These are phyloP conservation scores for Dactylellina cionopaga DNA, from an alignment of 2,329 filamentous ascomycete genomes.

Conservation along the genomic window DNA sequence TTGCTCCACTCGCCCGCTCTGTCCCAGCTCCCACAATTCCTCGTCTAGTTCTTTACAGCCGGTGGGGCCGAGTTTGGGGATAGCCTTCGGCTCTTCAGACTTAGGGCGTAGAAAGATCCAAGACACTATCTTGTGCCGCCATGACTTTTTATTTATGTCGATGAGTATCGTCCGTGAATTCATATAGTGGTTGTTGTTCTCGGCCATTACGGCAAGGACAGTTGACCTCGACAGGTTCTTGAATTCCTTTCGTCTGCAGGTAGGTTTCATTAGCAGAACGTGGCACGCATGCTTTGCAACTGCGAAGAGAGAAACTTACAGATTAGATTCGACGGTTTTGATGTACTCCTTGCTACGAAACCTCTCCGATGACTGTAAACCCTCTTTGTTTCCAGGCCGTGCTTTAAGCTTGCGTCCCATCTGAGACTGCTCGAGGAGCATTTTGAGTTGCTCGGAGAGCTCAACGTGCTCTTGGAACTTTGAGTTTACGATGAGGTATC, in stretches of 20 bases:
- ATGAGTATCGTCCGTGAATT: conserved; percentile 76
- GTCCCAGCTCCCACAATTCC: conserved; percentile 64
- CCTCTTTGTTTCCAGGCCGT: conserved; percentile 59
- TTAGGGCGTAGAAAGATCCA: conserved; percentile 71
- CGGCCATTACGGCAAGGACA: conserved; percentile 80
- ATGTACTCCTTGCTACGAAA: conserved; percentile 76
- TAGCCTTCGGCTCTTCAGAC: conserved; percentile 35
- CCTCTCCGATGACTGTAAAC: conserved; percentile 68
- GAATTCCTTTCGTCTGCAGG: conserved; percentile 39
- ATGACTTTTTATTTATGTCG: conserved; percentile 75
- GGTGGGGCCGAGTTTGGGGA: conserved; percentile 25
- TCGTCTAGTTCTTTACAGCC: conserved; percentile 62
- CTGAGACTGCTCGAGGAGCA: conserved; percentile 72
- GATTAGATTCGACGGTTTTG: conserved; percentile 72
- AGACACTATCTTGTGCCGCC: conserved; percentile 77
- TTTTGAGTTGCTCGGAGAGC: conserved; percentile 78
- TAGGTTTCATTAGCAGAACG: too few relatives aligned
- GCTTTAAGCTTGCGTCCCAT: conserved; percentile 58
- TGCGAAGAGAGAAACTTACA: conserved; percentile 60
- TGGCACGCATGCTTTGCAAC: neutral
- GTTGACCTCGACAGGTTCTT: conserved; percentile 60
- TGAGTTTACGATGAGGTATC: conserved; percentile 76
- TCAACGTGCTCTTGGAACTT: conserved; percentile 78
- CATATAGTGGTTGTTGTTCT: conserved; percentile 81
- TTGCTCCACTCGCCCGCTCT: conserved; percentile 60